phyloP scores from a whole-genome alignment of 164 flowering plant genomes.

The Litsea cubeba region DNA sequence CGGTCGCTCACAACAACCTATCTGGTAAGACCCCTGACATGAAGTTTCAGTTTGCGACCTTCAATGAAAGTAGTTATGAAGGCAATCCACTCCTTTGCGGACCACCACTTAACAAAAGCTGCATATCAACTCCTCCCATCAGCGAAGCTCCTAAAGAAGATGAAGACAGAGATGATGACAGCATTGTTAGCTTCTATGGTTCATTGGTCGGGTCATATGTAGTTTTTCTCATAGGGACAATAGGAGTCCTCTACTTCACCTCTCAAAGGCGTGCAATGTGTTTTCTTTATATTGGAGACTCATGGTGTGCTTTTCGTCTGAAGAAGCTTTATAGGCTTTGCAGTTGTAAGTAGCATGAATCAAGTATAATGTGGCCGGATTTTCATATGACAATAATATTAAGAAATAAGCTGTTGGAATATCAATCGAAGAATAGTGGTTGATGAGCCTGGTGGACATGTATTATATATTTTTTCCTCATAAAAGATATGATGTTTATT shows the following conservation, averaged over 20 bases:
- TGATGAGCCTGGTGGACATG: too few species aligned
- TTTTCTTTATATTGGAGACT: too few species aligned
- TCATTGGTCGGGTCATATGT: constrained; percentile 1
- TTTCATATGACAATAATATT: too few species aligned
- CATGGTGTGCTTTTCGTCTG: background rate
- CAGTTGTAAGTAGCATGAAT: too few species aligned
- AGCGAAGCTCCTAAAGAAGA: background rate
- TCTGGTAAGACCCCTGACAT: background rate
- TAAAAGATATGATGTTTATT: too few species aligned
- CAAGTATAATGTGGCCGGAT: too few species aligned
- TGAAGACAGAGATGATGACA: background rate
- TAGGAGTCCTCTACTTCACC: constrained; percentile 1
- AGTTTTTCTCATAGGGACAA: background rate
- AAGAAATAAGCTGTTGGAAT: too few species aligned
- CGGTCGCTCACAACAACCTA: constrained; percentile 2
- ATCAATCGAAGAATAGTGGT: too few species aligned
- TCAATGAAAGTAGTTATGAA: background rate
- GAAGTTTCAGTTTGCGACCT: background rate
- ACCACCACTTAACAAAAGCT: background rate
- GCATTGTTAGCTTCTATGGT: background rate
- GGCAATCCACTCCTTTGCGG: constrained; percentile 3
- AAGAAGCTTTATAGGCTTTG: too few species aligned
- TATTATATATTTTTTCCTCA: too few species aligned
- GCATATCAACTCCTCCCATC: background rate
- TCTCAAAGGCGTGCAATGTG: background rate